Percentiles rank a stretch among this genome's conserved stretches.
These are phyloP conservation scores for Lepidium aucheri DNA, from an alignment of 345 rosid species.

Conservation along the genomic window DNA sequence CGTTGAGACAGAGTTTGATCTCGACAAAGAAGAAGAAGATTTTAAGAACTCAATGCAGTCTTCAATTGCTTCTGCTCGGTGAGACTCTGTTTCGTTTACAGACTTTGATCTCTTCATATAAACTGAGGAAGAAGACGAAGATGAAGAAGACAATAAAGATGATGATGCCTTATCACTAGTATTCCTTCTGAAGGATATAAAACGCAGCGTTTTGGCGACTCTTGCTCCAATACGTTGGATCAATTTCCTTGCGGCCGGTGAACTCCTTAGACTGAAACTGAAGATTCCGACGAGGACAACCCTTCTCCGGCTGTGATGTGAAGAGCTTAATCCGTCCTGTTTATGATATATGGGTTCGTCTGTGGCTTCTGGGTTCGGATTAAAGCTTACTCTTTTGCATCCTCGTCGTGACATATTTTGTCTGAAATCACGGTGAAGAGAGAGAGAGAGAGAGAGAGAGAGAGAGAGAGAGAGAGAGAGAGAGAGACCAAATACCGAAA, in stretches of 20 bases:
- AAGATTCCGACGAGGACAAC: slow-evolving; percentile 36
- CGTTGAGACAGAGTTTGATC: slow-evolving; percentile 63
- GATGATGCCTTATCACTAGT: slow-evolving; percentile 19
- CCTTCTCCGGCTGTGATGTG: slow-evolving; percentile 27
- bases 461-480: slow-evolving; percentile 2
- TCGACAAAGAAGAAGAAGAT: slow-evolving; percentile 50
- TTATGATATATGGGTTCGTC: slow-evolving; percentile 39
- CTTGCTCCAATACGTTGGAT: slow-evolving; percentile 50
- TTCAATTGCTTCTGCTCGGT: slow-evolving; percentile 76
- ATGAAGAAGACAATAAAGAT: background rate
- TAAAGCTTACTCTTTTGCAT: slow-evolving; percentile 62
- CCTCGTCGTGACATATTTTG: slow-evolving; percentile 46
- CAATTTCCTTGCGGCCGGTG: slow-evolving; percentile 38
- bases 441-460: background rate
- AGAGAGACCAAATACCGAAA: slow-evolving; percentile 4
- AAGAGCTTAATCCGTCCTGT: slow-evolving; percentile 23
- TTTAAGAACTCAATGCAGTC: slow-evolving; percentile 92
- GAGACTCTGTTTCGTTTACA: slow-evolving; percentile 69
- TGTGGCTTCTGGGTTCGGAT: slow-evolving; percentile 39
- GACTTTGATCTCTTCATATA: slow-evolving; percentile 61
- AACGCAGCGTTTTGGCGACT: slow-evolving; percentile 43
- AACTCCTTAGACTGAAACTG: slow-evolving; percentile 37
- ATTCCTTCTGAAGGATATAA: slow-evolving; percentile 32
- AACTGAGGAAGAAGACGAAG: slow-evolving; percentile 36
- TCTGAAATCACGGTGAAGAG: slow-evolving; percentile 3